Percentiles rank a stretch among this genome's conserved stretches.
Conservation (phyloP, 768 basidiomycete genomes). For the Melanogaster broomeanus region DNA sequence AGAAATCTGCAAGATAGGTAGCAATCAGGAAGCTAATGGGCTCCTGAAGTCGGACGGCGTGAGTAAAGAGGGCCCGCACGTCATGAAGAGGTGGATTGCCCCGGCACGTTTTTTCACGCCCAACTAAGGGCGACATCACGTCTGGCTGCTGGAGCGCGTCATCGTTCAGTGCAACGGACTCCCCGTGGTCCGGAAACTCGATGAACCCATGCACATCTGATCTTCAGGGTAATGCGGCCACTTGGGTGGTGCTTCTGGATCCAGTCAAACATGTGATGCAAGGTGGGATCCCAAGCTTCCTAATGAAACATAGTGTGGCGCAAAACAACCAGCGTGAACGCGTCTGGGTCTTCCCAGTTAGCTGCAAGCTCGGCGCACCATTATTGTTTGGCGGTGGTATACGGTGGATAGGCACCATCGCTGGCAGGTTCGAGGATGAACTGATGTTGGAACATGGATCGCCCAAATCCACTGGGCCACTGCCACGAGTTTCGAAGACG, state of each 20-base stretch:
- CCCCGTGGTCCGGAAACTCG: too few species aligned
- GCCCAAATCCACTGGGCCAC: too few species aligned
- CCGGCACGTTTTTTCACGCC: too few species aligned
- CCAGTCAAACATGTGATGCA: too few species aligned
- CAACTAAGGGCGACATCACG: too few species aligned
- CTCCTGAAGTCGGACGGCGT: conserved; percentile 6
- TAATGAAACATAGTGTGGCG: conserved; percentile 77
- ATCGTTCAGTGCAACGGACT: too few species aligned
- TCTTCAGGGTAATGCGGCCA: too few species aligned
- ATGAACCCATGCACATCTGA: too few species aligned
- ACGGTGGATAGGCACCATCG: conserved; percentile 45
- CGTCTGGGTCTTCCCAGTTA: conserved; percentile 40
- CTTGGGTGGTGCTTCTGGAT: conserved; percentile 41
- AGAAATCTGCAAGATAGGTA: conserved; percentile 20
- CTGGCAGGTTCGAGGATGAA: conserved; percentile 43
- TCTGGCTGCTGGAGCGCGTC: too few species aligned
- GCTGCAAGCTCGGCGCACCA: conserved; percentile 44
- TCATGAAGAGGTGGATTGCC: conserved; percentile 20
- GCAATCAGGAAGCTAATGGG: background rate
- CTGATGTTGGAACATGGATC: conserved; percentile 21
- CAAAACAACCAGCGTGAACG: conserved; percentile 58
- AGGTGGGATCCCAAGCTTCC: conserved; percentile 73
- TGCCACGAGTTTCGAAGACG: too few species aligned
- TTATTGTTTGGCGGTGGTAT: conserved; percentile 59
- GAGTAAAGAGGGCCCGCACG: too few species aligned